Evolutionary conservation across 2,329 filamentous ascomycete genomes (phyloP).

Genomic region (Arthrobotrys sinensis): DNA sequence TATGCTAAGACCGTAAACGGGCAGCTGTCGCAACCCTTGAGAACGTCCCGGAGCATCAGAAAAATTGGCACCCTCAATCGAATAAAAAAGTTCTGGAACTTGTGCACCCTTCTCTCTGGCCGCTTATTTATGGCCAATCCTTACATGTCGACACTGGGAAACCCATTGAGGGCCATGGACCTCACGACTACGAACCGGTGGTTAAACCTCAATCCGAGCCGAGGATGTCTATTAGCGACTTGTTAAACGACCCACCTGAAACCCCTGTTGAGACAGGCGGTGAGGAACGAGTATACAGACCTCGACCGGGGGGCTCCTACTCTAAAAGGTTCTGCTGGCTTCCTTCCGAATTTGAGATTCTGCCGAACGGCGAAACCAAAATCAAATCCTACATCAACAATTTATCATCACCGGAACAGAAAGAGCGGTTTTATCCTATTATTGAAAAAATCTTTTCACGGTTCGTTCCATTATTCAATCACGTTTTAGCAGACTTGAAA

Average conservation of each 20-base stretch:
- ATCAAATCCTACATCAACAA: slow-evolving; percentile 56
- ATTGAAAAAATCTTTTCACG: slow-evolving; percentile 45
- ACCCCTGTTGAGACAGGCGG: not conserved
- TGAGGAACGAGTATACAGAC: not conserved
- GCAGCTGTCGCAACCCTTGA: slow-evolving; percentile 70
- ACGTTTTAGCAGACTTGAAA: slow-evolving; percentile 36
- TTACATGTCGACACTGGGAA: slow-evolving; percentile 24
- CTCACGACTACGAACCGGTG: slow-evolving; percentile 4
- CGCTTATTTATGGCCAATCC: slow-evolving; percentile 71
- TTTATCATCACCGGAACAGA: slow-evolving; percentile 27
- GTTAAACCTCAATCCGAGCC: not conserved
- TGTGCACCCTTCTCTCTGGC: slow-evolving; percentile 77
- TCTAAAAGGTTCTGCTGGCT: slow-evolving; percentile 53
- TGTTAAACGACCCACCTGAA: not conserved
- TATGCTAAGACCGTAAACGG: not conserved
- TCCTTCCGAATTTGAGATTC: slow-evolving; percentile 44
- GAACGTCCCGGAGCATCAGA: slow-evolving; percentile 70
- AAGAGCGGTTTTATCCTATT: slow-evolving; percentile 43
- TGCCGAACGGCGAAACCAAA: slow-evolving; percentile 30
- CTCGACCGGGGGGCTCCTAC: slow-evolving; percentile 16
- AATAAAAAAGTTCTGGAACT: slow-evolving; percentile 75
- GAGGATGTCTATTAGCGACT: not conserved
- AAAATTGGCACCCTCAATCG: slow-evolving; percentile 76
- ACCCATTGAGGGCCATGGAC: not conserved
- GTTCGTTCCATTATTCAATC: slow-evolving; percentile 54